These are phyloP conservation scores for Apiospora aurea DNA, from an alignment of 2,329 filamentous ascomycete species.

Conservation along the genomic window DNA sequence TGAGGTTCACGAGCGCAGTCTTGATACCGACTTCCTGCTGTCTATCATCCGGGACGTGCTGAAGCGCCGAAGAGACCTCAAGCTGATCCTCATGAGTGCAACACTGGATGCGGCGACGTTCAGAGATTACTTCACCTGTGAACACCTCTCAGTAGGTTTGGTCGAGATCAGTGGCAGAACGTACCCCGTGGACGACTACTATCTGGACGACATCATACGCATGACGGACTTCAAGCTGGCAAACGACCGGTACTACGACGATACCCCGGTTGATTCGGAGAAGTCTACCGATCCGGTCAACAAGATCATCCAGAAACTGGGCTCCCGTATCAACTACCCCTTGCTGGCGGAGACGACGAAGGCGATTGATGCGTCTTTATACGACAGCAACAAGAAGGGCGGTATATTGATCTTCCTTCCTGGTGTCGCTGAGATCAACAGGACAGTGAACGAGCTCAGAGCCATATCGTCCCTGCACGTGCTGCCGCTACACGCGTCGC, in stretches of 20 bases:
- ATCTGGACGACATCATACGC: slow-evolving; percentile 85
- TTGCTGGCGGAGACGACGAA: slow-evolving; percentile 82
- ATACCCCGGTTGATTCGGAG: slow-evolving; percentile 55
- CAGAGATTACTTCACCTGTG: slow-evolving; percentile 79
- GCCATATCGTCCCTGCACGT: slow-evolving; percentile 72
- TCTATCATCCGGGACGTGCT: slow-evolving; percentile 87
- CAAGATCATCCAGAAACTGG: slow-evolving; percentile 74
- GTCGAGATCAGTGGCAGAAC: slow-evolving; percentile 91
- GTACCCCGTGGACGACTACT: slow-evolving; percentile 87
- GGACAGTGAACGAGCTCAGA: slow-evolving; percentile 74
- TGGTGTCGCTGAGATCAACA: slow-evolving; percentile 89
- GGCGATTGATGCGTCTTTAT: slow-evolving; percentile 80
- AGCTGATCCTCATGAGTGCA: slow-evolving; percentile 94
- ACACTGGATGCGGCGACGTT: slow-evolving; percentile 91
- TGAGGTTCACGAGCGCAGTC: slow-evolving; percentile 92
- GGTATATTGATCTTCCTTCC: slow-evolving; percentile 96
- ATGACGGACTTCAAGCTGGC: slow-evolving; percentile 73
- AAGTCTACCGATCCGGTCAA: slow-evolving; percentile 64
- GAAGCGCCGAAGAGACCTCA: slow-evolving; percentile 76
- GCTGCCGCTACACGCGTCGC: slow-evolving; percentile 88
- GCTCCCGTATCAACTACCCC: slow-evolving; percentile 90
- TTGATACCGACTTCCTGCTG: slow-evolving; percentile 94
- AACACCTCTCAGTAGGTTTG: slow-evolving; percentile 72
- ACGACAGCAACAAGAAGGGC: slow-evolving; percentile 70
- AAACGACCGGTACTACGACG: slow-evolving; percentile 40